Conservation (phyloP, 768 basidiomycete species). For the Cystofilobasidium ferigula region DNA sequence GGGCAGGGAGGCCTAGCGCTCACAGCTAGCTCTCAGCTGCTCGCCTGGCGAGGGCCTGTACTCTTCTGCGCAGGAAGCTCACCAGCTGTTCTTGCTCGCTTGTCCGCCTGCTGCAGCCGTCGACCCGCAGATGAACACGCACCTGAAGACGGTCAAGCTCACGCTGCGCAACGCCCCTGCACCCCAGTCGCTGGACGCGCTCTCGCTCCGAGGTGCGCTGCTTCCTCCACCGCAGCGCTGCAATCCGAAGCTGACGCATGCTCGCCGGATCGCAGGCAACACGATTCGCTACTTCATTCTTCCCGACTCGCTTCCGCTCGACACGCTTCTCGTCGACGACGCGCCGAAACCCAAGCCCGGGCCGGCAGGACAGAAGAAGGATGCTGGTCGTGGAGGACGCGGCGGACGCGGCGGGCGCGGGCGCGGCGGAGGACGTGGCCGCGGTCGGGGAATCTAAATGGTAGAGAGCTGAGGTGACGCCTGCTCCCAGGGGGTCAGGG, state of each 20-base stretch:
- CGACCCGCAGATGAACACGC: slow-evolving; percentile 99
- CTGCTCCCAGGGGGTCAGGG: too few relatives aligned
- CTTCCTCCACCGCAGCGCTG: neutral
- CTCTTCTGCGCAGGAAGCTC: too few relatives aligned
- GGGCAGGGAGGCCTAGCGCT: too few relatives aligned
- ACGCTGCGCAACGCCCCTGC: slow-evolving; percentile 58
- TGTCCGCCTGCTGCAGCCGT: slow-evolving; percentile 53
- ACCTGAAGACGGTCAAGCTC: slow-evolving; percentile 95
- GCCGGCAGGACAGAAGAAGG: slow-evolving; percentile 57
- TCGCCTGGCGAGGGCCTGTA: too few relatives aligned
- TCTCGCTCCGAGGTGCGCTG: slow-evolving; percentile 62
- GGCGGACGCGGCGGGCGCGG: slow-evolving; percentile 44
- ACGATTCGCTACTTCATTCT: slow-evolving; percentile 93
- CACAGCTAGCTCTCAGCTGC: too few relatives aligned
- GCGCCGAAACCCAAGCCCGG: slow-evolving; percentile 76
- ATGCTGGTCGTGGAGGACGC: slow-evolving; percentile 57
- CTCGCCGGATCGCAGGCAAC: slow-evolving; percentile 49
- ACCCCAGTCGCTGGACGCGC: slow-evolving; percentile 69
- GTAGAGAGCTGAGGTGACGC: too few relatives aligned
- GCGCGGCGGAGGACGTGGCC: slow-evolving; percentile 31
- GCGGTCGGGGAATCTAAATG: slow-evolving; percentile 21
- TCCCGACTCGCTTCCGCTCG: slow-evolving; percentile 91
- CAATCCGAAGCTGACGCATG: too few relatives aligned
- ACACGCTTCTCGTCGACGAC: slow-evolving; percentile 94
- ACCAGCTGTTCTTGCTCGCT: slow-evolving; percentile 6